These are phyloP conservation scores for Rosa rugosa DNA, from an alignment of 306 rosid genomes.

Conservation along the genomic window DNA sequence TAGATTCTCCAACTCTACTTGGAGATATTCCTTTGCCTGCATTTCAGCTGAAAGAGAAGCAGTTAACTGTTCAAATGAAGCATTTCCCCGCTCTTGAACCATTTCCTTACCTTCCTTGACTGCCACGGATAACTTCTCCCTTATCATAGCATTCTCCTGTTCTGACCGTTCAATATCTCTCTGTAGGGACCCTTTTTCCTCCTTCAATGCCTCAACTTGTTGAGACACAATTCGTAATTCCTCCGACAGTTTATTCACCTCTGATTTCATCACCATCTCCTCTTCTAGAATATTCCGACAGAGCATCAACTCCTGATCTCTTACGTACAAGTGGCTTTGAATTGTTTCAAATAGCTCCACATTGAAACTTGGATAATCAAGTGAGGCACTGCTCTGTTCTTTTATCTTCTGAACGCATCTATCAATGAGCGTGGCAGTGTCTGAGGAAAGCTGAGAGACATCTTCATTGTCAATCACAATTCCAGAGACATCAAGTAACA, in stretches of 20 bases:
- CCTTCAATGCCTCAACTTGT: constrained; percentile 55
- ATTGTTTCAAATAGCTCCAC: constrained; percentile 61
- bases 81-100: constrained; percentile 90
- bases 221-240: constrained; percentile 56
- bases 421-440: constrained; percentile 35
- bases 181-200: constrained; percentile 64
- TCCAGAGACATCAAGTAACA: constrained; percentile 64
- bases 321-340: constrained; percentile 61
- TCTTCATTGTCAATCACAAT: constrained; percentile 48
- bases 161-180: constrained; percentile 73
- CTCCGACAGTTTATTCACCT: constrained; percentile 45
- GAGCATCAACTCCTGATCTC: constrained; percentile 62
- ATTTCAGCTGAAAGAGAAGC: constrained; percentile 44
- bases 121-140: constrained; percentile 96
- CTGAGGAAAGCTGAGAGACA: constrained; percentile 39
- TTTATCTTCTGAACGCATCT: constrained; percentile 55
- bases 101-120: constrained; percentile 98
- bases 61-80: too few species aligned
- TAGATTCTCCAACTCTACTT: constrained; percentile 61
- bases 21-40: constrained; percentile 68
- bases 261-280: constrained; percentile 55
- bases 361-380: constrained; percentile 46
- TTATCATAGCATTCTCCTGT: constrained; percentile 68
- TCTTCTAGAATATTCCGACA: constrained; percentile 73
- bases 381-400: constrained; percentile 40